These are phyloP conservation scores for Sherardia arvensis DNA, from an alignment of 257 asterid genomes.

Conservation along the genomic window DNA sequence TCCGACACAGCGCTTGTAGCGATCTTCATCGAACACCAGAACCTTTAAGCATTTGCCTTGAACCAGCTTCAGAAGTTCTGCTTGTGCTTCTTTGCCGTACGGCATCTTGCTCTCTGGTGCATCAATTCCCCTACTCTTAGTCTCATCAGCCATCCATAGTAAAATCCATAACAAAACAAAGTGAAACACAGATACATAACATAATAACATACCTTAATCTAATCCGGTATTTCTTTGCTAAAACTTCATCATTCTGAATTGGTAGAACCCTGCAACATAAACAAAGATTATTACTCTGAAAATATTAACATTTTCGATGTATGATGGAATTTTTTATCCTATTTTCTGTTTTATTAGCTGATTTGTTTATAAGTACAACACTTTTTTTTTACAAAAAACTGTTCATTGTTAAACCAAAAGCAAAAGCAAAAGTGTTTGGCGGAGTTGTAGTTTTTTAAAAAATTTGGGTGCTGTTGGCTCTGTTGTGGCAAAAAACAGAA, in stretches of 20 bases:
- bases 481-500: no score
- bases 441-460: no score
- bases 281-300: background rate
- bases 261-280: conserved; percentile 43
- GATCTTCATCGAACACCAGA: conserved; percentile 69
- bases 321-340: background rate
- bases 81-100: conserved; percentile 72
- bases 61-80: conserved; percentile 54
- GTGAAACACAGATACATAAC: no score
- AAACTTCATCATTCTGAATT: conserved; percentile 56
- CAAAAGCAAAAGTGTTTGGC: no score
- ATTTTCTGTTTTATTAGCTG: no score
- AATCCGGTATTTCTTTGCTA: conserved; percentile 78
- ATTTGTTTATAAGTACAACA: no score
- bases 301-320: background rate
- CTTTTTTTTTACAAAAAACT: no score
- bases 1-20: conserved; percentile 74
- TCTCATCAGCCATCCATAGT: conserved; percentile 1
- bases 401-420: no score
- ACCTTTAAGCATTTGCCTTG: conserved; percentile 56
- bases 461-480: no score
- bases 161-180: no score
- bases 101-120: conserved; percentile 92
- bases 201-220: conserved; percentile 65
- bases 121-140: conserved; percentile 68